phyloP scores from a whole-genome alignment of 1,284 basidiomycete genomes.

The Bondarzewia mesenterica region DNA sequence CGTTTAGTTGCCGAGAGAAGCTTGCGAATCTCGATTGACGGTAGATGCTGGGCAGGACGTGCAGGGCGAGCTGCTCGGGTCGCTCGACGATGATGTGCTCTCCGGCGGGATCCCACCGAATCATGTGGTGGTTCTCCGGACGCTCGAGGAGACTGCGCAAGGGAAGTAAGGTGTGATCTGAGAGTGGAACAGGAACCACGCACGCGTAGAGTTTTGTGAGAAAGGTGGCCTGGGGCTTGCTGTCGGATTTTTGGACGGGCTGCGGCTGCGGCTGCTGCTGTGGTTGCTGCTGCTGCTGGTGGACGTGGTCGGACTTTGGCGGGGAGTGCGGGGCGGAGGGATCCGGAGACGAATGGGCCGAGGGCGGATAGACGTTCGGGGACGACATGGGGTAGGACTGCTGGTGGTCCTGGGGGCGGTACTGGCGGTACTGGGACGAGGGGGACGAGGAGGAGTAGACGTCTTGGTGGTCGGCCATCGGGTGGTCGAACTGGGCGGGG shows the following conservation, averaged over 20 bases:
- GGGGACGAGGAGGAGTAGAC: slow-evolving; percentile 60
- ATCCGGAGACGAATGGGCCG: slow-evolving; percentile 12
- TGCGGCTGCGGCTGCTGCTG: slow-evolving; percentile 8
- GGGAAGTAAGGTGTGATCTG: not conserved
- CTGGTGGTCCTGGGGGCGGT: slow-evolving; percentile 25
- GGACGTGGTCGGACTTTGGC: slow-evolving; percentile 27
- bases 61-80: slow-evolving; percentile 82
- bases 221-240: slow-evolving; percentile 83
- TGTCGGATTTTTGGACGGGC: slow-evolving; percentile 14
- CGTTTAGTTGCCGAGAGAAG: slow-evolving; percentile 91
- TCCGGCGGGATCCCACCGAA: slow-evolving; percentile 84
- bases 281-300: slow-evolving; percentile 38
- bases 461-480: slow-evolving; percentile 59
- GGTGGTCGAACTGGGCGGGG: slow-evolving; percentile 27
- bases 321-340: slow-evolving; percentile 19
- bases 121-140: slow-evolving; percentile 84
- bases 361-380: slow-evolving; percentile 11
- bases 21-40: slow-evolving; percentile 89
- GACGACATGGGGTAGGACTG: slow-evolving; percentile 30
- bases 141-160: slow-evolving; percentile 66
- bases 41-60: slow-evolving; percentile 84
- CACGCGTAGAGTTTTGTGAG: slow-evolving; percentile 89
- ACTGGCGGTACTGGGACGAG: not conserved
- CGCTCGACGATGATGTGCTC: slow-evolving; percentile 89
- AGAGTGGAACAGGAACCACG: slow-evolving; percentile 25